Evolutionary conservation across 805 yeast genomes (phyloP).

Genomic region (Teunomyces stri): DNA sequence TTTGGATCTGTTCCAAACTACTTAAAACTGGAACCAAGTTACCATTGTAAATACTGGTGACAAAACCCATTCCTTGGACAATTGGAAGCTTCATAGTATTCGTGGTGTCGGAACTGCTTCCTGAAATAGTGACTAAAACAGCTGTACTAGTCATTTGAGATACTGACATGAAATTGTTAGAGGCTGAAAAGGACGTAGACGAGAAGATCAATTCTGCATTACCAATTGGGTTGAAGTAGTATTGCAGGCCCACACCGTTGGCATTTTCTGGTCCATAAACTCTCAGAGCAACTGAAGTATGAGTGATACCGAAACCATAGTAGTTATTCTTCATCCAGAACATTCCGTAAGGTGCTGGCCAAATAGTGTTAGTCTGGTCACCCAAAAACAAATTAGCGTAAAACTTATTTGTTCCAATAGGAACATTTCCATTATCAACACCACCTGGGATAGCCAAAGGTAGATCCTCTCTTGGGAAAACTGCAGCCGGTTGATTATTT

Average conservation of each 20-base stretch:
- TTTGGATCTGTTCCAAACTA: conserved; percentile 25
- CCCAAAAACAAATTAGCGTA: conserved; percentile 63
- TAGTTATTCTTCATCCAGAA: conserved; percentile 49
- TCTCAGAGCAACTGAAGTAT: conserved; percentile 43
- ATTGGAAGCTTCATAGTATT: conserved; percentile 48
- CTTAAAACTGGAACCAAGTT: conserved; percentile 50
- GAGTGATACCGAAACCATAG: conserved; percentile 63
- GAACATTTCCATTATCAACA: conserved; percentile 41
- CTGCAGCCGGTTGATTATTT: conserved; percentile 41
- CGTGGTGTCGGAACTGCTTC: conserved; percentile 20
- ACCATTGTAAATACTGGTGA: conserved; percentile 52
- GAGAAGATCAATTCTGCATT: conserved; percentile 56
- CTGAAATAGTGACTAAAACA: conserved; percentile 43
- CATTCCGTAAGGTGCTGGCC: conserved; percentile 65
- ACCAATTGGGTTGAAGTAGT: conserved; percentile 56
- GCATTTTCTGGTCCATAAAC: conserved; percentile 48
- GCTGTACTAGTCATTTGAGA: conserved; percentile 51
- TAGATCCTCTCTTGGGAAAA: conserved; percentile 46
- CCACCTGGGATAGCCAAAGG: conserved; percentile 47
- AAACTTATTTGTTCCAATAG: conserved; percentile 73
- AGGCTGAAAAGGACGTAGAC: conserved; percentile 45
- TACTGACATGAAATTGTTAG: conserved; percentile 40
- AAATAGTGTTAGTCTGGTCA: conserved; percentile 52
- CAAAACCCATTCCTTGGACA: conserved; percentile 62
- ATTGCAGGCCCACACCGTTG: conserved; percentile 39